Base-by-base conservation (phyloP, 495 filamentous ascomycete genomes). In the Recurvomyces mirabilis region DNA sequence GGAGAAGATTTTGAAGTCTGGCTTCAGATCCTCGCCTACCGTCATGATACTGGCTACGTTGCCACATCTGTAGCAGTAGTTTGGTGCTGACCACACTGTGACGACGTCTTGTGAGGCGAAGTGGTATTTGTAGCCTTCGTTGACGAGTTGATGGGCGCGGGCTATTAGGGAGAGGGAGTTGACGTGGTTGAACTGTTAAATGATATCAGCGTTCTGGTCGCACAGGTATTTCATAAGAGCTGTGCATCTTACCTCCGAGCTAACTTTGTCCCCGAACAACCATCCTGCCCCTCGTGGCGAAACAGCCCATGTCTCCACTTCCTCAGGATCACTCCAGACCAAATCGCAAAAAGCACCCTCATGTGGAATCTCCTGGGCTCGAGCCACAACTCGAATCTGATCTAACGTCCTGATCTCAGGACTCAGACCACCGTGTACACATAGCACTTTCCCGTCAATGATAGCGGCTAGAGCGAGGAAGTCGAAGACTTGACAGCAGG, bases 81-180 rank as follows among this genome's bases (percentile, higher is more conserved):
- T 98, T 10, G 89, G 89, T 0, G 89, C 89, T 23, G 86, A 29
- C 91, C 91, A 98, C 23, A 98, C 91, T 0, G 91, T 98, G n/a
- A 95, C 91, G 40, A 98, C 91, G 19, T 93, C 91, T 58, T 93
- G 89, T 58, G 94, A 81, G 39, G 77, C 65, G 65, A 98, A 98
- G 60, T 98, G 91, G 60, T 87, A 96, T 79, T 96, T 98, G 71
- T 93, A 98, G 26, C 91, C 91, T 62, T 98, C 91, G 49, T 96
- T 95, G 42, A 98, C 91, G 4, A 98, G 73, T 56, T 98, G 91
- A 67, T 98, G 91, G 1, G 91, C 91, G 40, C 91, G 78, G 3
- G 91, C 93, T 60, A 98, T 96, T 41, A 94, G 73, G 42, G 80
- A 81, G n/a, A 98, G 70, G 29, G 85, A 84, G 56, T 98, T 98